phyloP scores from a whole-genome alignment of 179 eudicot species.

The Kewa caespitosa region DNA sequence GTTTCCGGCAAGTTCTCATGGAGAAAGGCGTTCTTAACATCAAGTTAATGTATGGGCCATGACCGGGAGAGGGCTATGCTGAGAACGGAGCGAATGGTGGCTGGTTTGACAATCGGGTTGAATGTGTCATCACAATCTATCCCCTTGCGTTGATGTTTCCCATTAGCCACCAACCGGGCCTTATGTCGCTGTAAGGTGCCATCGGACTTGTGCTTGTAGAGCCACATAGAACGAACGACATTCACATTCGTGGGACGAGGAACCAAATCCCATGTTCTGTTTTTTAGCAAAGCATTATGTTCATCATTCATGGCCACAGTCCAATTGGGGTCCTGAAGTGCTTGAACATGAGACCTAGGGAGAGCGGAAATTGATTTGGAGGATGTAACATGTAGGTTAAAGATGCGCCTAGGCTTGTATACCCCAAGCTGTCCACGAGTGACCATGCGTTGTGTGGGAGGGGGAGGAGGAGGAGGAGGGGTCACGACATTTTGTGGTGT shows the following conservation, averaged over 20 bases:
- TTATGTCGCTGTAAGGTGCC: not conserved
- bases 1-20: not conserved
- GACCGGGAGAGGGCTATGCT: not conserved
- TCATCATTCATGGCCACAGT: not conserved
- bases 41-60: not conserved
- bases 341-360: not conserved
- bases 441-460: not conserved
- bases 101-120: not conserved
- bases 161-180: not conserved
- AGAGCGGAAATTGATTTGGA: not conserved
- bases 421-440: not conserved
- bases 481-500: not conserved
- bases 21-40: not conserved
- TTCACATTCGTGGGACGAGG: not conserved
- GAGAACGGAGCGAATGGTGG: not conserved
- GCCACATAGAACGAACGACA: slow-evolving; percentile 1
- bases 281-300: not conserved
- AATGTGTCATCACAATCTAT: not conserved
- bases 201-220: not conserved
- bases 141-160: not conserved
- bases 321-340: slow-evolving; percentile 2
- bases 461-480: not conserved
- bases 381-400: not conserved
- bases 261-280: not conserved
- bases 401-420: not conserved